Evolutionary conservation across 176 grass and related monocot genomes (phyloP).

Genomic region (Urochloa ruziziensis): DNA sequence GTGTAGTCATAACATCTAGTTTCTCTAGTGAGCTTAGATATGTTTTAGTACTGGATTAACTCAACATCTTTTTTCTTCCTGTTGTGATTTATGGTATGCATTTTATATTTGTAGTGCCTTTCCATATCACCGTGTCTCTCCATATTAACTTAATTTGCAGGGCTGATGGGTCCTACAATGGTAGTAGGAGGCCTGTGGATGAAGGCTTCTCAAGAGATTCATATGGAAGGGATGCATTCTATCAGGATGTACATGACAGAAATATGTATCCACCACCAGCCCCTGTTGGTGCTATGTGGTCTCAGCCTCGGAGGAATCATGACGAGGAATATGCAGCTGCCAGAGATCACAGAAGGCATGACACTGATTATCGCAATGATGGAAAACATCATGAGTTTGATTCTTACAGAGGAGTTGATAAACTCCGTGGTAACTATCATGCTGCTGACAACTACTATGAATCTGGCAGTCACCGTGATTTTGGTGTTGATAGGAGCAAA

Average conservation of each 20-base stretch:
- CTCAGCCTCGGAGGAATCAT: conserved; percentile 76
- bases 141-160: conserved; percentile 63
- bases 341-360: conserved; percentile 75
- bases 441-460: conserved; percentile 59
- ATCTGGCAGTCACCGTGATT: conserved; percentile 58
- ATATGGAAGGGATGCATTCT: conserved; percentile 68
- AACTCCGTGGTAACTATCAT: conserved; percentile 51
- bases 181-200: conserved; percentile 70
- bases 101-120: conserved; percentile 13
- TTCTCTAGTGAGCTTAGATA: background rate
- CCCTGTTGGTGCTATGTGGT: conserved; percentile 54
- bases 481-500: conserved; percentile 79
- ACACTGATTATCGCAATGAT: conserved; percentile 37
- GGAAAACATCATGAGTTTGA: conserved; percentile 53
- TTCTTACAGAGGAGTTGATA: conserved; percentile 53
- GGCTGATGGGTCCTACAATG: conserved; percentile 69
- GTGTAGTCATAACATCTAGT: background rate
- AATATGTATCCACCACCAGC: conserved; percentile 66
- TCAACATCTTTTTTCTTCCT: background rate
- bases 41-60: background rate
- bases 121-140: conserved; percentile 38
- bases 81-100: background rate
- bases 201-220: conserved; percentile 66
- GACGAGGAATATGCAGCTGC: conserved; percentile 63
- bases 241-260: conserved; percentile 59